Conservation (phyloP, 2,329 filamentous ascomycete genomes). For the Stachybotrys elegans region DNA sequence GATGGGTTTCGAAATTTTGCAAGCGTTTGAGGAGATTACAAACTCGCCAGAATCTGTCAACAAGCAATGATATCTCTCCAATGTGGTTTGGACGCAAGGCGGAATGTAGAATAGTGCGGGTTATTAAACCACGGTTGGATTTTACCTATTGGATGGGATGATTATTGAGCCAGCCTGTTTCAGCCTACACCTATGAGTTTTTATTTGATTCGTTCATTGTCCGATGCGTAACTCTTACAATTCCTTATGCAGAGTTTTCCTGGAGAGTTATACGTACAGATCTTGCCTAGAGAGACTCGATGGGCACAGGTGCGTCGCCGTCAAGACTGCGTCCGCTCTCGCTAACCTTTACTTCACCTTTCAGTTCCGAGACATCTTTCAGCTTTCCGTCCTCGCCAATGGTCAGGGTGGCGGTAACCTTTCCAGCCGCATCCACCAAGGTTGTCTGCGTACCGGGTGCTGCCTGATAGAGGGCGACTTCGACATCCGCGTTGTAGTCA, state of each 20-base stretch:
- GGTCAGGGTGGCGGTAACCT: slow-evolving; percentile 31
- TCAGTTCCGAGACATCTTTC: slow-evolving; percentile 31
- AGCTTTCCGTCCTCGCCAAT: slow-evolving; percentile 34
- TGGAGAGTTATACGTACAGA: too few species aligned
- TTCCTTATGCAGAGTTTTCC: too few species aligned
- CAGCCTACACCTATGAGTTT: too few species aligned
- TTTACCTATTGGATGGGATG: too few species aligned
- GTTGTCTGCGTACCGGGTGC: slow-evolving; percentile 33
- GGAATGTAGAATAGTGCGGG: too few species aligned
- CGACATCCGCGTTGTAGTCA: slow-evolving; percentile 40
- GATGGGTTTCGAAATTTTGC: slow-evolving; percentile 76
- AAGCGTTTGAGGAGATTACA: slow-evolving; percentile 78
- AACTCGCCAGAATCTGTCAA: slow-evolving; percentile 51
- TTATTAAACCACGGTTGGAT: too few species aligned
- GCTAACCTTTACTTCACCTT: slow-evolving; percentile 25
- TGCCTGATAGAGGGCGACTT: slow-evolving; percentile 41
- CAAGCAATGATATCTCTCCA: too few species aligned
- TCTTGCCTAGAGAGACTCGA: slow-evolving; percentile 14
- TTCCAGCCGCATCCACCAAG: slow-evolving; percentile 38
- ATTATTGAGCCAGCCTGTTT: too few species aligned
- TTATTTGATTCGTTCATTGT: too few species aligned
- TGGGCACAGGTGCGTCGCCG: slow-evolving; percentile 19
- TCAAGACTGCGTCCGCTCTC: slow-evolving; percentile 17
- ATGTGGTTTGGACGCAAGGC: too few species aligned
- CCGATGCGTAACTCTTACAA: too few species aligned